These are phyloP conservation scores for Miscanthus lutarioriparius DNA, from an alignment of 176 grass and related monocot genomes.

Conservation along the genomic window DNA sequence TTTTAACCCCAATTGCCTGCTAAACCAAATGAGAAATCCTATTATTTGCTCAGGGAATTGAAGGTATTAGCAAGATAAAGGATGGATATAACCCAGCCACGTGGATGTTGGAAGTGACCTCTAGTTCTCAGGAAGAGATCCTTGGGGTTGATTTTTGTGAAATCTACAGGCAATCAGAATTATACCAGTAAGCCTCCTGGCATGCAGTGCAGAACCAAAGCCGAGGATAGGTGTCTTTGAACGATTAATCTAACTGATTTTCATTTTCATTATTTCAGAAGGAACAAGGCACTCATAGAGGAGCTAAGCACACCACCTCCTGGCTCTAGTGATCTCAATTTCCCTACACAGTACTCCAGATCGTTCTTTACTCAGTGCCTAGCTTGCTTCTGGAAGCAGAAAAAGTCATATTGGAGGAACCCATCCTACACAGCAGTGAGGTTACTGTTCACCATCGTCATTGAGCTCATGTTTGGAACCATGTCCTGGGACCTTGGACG, in stretches of 20 bases:
- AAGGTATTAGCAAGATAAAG: conserved; percentile 65
- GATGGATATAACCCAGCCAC: conserved; percentile 90
- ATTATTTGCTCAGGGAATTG: conserved; percentile 51
- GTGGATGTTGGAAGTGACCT: conserved; percentile 84
- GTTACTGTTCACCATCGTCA: conserved; percentile 63
- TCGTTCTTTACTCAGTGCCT: conserved; percentile 61
- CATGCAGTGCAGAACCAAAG: conserved; percentile 7
- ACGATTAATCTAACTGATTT: conserved; percentile 12
- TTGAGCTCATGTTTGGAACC: conserved; percentile 70
- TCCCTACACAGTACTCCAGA: conserved; percentile 68
- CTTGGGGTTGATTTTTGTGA: conserved; percentile 61
- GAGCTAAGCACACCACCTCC: conserved; percentile 61
- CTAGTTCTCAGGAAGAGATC: conserved; percentile 69
- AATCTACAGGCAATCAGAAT: conserved; percentile 62
- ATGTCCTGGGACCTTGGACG: conserved; percentile 78
- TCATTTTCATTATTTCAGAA: conserved; percentile 55
- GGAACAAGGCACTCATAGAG: conserved; percentile 70
- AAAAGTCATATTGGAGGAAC: conserved; percentile 79
- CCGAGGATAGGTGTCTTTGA: background rate
- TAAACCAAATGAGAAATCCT: conserved; percentile 23
- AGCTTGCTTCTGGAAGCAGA: conserved; percentile 90
- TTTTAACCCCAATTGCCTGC: background rate
- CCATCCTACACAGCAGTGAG: conserved; percentile 74
- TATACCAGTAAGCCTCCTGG: conserved; percentile 61
- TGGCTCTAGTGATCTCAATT: conserved; percentile 64